A percentile compares a stretch with the other conserved stretches of the same genome.
phyloP scores from a whole-genome alignment of 306 rosid species.

The Pyrus betulifolia region DNA sequence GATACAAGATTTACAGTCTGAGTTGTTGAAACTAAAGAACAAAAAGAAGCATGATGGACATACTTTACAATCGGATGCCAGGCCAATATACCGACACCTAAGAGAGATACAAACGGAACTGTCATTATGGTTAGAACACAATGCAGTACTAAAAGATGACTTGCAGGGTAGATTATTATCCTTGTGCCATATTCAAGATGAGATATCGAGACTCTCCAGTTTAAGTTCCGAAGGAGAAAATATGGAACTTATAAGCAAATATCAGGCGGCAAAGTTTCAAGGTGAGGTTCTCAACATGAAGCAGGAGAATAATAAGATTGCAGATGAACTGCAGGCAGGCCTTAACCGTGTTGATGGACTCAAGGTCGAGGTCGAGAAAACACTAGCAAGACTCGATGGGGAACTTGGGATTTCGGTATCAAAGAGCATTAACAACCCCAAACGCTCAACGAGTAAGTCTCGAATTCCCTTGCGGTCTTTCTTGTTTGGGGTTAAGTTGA shows the following conservation, averaged over 20 bases:
- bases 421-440: constrained; percentile 11
- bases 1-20: constrained; percentile 55
- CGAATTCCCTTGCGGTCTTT: constrained; percentile 70
- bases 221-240: constrained; percentile 19
- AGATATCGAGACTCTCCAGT: constrained; percentile 47
- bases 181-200: constrained; percentile 54
- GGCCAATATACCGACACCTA: constrained; percentile 62
- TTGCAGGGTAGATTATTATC: constrained; percentile 50
- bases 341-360: constrained; percentile 44
- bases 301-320: constrained; percentile 64
- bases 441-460: constrained; percentile 29
- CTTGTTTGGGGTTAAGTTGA: constrained; percentile 77
- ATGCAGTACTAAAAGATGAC: constrained; percentile 58
- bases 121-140: constrained; percentile 73
- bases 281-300: constrained; percentile 88
- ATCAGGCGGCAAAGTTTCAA: constrained; percentile 87
- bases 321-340: constrained; percentile 52
- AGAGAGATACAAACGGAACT: constrained; percentile 78
- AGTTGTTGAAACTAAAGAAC: constrained; percentile 31
- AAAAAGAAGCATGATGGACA: constrained; percentile 23
- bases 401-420: constrained; percentile 35
- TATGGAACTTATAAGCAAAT: constrained; percentile 32
- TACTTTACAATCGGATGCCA: constrained; percentile 39
- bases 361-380: constrained; percentile 46
- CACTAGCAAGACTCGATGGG: constrained; percentile 40